Percentiles rank a stretch among this genome's conserved stretches.
These are phyloP conservation scores for Chrysoporthe cubensis DNA, from an alignment of 2,329 filamentous ascomycete species.

Conservation along the genomic window DNA sequence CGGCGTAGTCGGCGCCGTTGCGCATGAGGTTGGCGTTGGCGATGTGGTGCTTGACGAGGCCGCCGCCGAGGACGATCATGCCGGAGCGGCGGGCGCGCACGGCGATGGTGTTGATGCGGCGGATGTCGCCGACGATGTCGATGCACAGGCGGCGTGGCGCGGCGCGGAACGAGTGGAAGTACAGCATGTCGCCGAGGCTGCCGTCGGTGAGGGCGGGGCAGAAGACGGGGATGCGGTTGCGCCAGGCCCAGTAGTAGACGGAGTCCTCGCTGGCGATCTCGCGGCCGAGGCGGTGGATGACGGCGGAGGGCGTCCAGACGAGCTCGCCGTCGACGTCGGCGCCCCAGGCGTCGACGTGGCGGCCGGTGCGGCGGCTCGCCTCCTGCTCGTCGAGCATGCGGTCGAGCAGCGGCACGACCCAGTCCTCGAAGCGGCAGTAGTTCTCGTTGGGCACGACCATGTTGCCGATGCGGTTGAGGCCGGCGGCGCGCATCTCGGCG, in stretches of 20 bases:
- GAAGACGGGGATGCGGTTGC: slow-evolving; percentile 96
- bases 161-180: slow-evolving; percentile 94
- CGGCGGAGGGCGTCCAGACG: slow-evolving; percentile 90
- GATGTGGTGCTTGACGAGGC: slow-evolving; percentile 97
- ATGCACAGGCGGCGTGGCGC: slow-evolving; percentile 81
- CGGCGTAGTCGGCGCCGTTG: slow-evolving; percentile 94
- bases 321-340: slow-evolving; percentile 69
- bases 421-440: slow-evolving; percentile 97
- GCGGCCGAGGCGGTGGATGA: slow-evolving; percentile 86
- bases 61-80: slow-evolving; percentile 94
- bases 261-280: slow-evolving; percentile 93
- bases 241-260: slow-evolving; percentile 97
- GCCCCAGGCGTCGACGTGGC: slow-evolving; percentile 31
- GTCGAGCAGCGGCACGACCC: slow-evolving; percentile 95
- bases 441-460: slow-evolving; percentile 95
- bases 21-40: slow-evolving; percentile 97
- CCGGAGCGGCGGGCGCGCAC: slow-evolving; percentile 86
- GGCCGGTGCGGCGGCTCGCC: slow-evolving; percentile 63
- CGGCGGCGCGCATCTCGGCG: slow-evolving; percentile 77
- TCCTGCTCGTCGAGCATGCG: slow-evolving; percentile 94
- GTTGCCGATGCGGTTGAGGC: slow-evolving; percentile 95
- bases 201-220: slow-evolving; percentile 96
- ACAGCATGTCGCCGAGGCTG: slow-evolving; percentile 95
- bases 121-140: slow-evolving; percentile 93
- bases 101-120: slow-evolving; percentile 88